Base-by-base conservation (phyloP, 2,329 filamentous ascomycete genomes). In the Cladophialophora immunda region DNA sequence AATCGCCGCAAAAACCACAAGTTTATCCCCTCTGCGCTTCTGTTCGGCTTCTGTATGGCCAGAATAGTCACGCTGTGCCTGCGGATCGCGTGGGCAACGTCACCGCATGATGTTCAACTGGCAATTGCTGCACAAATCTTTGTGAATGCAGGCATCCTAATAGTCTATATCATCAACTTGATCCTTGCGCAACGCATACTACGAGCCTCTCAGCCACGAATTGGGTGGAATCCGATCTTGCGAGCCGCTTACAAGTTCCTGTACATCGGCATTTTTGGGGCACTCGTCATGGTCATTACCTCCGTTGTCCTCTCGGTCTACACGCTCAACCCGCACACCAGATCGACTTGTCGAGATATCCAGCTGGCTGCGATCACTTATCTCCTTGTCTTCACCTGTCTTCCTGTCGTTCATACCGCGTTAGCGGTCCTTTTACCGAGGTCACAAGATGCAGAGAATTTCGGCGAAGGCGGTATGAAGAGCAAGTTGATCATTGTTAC, bases 121-220 rank as follows among this genome's bases (percentile, higher is more conserved):
- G 84, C 81, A 1, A 85, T 88, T 57, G 85, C 85, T 0, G 87
- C 91, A 3, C 83, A 83, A 69, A 86, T 94, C 73, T 89, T 95
- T 73, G 86, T 92, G 66, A 87, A 89, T 55, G 89, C 90, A 0
- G 92, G 92, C 53, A 87, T 93, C n/a, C 76, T 96, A 34, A 78
- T 96, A 6, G 81, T 96, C 29, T 94, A 92, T 77, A 80, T 94
- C 73, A 81, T 93, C 78, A 95, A 96, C 79, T 79, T 96, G 47
- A 80, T 95, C 73, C 91, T 94, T 74, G 80, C 89, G 0, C 91
- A 93, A 78, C 88, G 93, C 57, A 83, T 96, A 27, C 78, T 95
- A 22, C 86, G 93, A 62, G 90, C 90, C 5, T 86, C 87, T 54
- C 91, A 94, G 74, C 92, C 92, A 0, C 75, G 76, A 1, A 75